phyloP scores from a whole-genome alignment of 1,284 basidiomycete genomes.

The Puccinia horiana region DNA sequence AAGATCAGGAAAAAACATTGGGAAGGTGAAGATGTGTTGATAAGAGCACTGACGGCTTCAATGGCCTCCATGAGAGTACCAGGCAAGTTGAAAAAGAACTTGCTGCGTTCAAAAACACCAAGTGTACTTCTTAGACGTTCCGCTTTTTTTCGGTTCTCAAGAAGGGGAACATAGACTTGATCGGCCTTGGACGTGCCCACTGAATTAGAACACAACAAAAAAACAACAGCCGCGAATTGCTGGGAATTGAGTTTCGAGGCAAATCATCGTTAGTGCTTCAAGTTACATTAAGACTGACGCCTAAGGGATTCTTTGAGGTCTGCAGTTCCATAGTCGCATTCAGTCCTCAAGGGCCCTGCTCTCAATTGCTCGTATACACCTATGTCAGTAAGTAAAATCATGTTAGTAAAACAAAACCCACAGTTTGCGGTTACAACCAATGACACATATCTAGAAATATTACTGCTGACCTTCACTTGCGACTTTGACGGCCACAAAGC shows the following conservation, averaged over 20 bases:
- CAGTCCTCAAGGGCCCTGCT: constrained; percentile 75
- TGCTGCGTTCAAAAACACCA: constrained; percentile 91
- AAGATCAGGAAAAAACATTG: not conserved
- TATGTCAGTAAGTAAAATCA: constrained; percentile 57
- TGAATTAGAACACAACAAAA: constrained; percentile 58
- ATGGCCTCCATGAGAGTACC: constrained; percentile 87
- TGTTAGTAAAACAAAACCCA: not conserved
- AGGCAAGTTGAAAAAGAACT: constrained; percentile 98
- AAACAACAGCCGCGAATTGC: constrained; percentile 20
- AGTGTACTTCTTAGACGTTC: constrained; percentile 88
- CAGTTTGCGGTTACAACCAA: not conserved
- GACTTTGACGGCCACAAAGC: constrained; percentile 95
- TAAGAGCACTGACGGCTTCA: constrained; percentile 68
- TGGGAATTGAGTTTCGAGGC: constrained; percentile 13
- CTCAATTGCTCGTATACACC: constrained; percentile 91
- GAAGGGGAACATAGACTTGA: constrained; percentile 90
- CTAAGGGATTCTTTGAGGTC: constrained; percentile 80
- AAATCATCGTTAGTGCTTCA: not conserved
- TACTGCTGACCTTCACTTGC: constrained; percentile 73
- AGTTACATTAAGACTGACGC: constrained; percentile 63
- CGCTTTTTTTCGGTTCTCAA: constrained; percentile 94
- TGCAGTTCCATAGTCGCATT: constrained; percentile 78
- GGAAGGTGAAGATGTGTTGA: not conserved
- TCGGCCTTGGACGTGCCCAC: constrained; percentile 85
- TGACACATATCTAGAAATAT: constrained; percentile 4